Evolutionary conservation across 2,329 filamentous ascomycete genomes (phyloP), one percentile per base, ranked within the genome.

Genomic region (Calonectria crousiana): DNA sequence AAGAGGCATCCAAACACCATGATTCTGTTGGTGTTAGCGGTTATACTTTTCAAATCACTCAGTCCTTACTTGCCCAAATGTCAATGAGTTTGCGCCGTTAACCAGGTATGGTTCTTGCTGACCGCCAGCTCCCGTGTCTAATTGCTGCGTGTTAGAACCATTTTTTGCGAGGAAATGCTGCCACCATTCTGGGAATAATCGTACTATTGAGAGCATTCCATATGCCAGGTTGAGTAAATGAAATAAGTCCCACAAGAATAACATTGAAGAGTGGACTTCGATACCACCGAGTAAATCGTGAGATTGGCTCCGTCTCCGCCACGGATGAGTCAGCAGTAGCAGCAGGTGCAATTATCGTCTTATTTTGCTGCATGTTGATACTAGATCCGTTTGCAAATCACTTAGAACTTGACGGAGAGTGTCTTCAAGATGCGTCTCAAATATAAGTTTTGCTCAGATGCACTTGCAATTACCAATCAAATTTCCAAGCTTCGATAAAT

Each of bases 141-240:
- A 47, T 30, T 8, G 8, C 16, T 38, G 20, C 8, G 18, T 9
- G 26, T 65, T 30, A 65, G 60, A 26, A 32, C 44, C 9, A 36
- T n/a, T 36, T 38, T 28, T 0, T n/a, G 20, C n/a, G 20, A 47
- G 8, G 2, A 44, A n/a, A 28, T 71, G 20, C 68, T 44, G 18
- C 3, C 6, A 13, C 44, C 5, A 6, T 51, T 5, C 6, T 28
- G 14, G 14, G 11, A 16, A 23, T 0, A 0, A 73, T 71, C 20
- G 66, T 69, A 80, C 79, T 85, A 73, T 89, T 90, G 84, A 90
- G 89, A 0, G 89, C 89, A 80, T 90, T 90, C 89, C 89, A 91
- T 0, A 91, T 82, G 0, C 88, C 87, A 0, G 87, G 88, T 0
- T 87, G 87, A 18, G 89, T 84, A 75, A 90, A 90, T 1, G 88